Base-by-base conservation (phyloP, 768 basidiomycete genomes). In the Hortiboletus campestris region DNA sequence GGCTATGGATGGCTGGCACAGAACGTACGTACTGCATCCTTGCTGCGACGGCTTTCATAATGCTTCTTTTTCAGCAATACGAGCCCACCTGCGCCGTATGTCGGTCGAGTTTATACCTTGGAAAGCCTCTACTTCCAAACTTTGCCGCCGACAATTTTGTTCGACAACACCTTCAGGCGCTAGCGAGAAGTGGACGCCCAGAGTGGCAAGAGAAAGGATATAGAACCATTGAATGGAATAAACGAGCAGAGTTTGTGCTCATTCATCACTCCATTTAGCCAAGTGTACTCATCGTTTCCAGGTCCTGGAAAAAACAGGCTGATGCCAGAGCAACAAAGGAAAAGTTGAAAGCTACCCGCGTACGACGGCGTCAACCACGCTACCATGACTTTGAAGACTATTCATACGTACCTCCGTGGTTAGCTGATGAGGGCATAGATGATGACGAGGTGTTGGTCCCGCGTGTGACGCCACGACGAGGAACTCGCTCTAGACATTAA, bases 101-200 rank as follows among this genome's bases (percentile, higher is more conserved):
- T 63, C 84, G 88, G 28, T 70, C 80, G 25, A 64, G 53, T 35
- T 67, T 89, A 36, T 65, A 72, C 4, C 53, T 44, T 14, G 57
- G 60, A 9, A 69, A 61, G 11, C 80, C 84, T 2, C 75, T 90
- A 69, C 77, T 87, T 59, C 84, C 86, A 0, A 89, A 89, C 66
- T 80, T 84, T 63, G 66, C 78, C 1, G 71, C 85, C 59, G 86
- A 90, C 63, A 82, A 75, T 59, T 68, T 77, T 17, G 80, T 90
- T 4, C 82, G 81, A 55, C 82, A 78, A 62, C 80, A 89, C 60
- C 69, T 89, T n/a, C 58, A 63, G 8, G 71, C 76, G 17, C 76
- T 82, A 14, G 71, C 79, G 3, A 75, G 64, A 22, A 79, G 66
- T 51, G 82, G 83, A 22, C 64, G 72, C 28, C 68, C 69, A 17